Evolutionary conservation across 257 asterid genomes (phyloP).

Genomic region (Linderniella brevidens): DNA sequence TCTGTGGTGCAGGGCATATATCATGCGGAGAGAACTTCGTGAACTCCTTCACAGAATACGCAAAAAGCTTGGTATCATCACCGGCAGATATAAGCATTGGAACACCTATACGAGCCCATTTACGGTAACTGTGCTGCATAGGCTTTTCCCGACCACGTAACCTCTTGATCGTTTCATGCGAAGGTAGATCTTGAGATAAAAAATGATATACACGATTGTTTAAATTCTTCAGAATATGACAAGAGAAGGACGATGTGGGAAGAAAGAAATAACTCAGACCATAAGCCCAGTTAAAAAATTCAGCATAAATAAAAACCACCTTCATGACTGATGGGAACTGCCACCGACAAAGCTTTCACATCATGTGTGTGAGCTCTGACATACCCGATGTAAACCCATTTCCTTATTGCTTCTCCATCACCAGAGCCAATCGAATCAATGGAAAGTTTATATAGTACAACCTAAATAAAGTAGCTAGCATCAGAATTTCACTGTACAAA

Average conservation of each 20-base stretch:
- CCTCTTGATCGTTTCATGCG: constrained; percentile 23
- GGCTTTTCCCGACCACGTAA: constrained; percentile 36
- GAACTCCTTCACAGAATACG: constrained; percentile 72
- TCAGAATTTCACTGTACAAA: too few relatives aligned
- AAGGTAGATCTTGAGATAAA: constrained; percentile 23
- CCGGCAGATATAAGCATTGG: constrained; percentile 97
- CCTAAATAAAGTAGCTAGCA: constrained; percentile 29
- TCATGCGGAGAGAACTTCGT: constrained; percentile 79
- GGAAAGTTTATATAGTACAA: constrained; percentile 67
- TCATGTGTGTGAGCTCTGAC: constrained; percentile 89
- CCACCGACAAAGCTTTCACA: constrained; percentile 76
- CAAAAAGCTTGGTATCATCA: constrained; percentile 74
- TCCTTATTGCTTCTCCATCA: constrained; percentile 31
- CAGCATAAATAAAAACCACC: constrained; percentile 18
- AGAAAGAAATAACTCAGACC: constrained; percentile 2
- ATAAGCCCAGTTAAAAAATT: not conserved
- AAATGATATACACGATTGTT: not conserved
- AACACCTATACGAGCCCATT: constrained; percentile 94
- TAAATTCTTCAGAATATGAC: not conserved
- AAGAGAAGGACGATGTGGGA: not conserved
- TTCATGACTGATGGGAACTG: constrained; percentile 75
- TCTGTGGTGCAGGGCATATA: constrained; percentile 79
- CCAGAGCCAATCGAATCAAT: constrained; percentile 27
- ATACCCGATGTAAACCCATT: constrained; percentile 67
- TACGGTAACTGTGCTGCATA: constrained; percentile 53